These are phyloP conservation scores for Allium sativum DNA, from an alignment of 106 monocot genomes.

Conservation along the genomic window DNA sequence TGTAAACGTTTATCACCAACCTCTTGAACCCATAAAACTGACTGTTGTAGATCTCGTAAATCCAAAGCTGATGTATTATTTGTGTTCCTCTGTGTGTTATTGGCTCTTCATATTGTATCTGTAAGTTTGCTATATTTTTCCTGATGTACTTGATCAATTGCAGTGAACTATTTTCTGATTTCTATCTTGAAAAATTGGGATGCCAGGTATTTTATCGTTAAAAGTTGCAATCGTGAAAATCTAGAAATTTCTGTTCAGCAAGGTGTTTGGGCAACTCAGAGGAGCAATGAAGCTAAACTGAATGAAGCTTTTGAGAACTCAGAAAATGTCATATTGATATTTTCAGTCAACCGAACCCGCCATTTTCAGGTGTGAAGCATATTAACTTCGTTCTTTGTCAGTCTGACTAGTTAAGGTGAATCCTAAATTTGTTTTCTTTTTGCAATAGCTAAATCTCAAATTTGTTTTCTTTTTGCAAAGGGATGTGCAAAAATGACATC, in stretches of 20 bases:
- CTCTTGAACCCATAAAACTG: no score
- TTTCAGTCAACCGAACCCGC: constrained; percentile 94
- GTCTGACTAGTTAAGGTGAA: no score
- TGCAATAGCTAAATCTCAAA: constrained; percentile 4
- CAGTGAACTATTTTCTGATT: constrained; percentile 17
- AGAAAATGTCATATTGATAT: constrained; percentile 96
- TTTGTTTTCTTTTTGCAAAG: constrained; percentile 25
- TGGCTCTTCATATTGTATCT: no score
- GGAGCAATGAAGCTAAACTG: constrained; percentile 96
- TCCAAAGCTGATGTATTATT: no score
- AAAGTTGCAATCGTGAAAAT: constrained; percentile 99
- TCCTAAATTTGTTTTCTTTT: not conserved
- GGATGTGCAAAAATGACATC: constrained; percentile 99
- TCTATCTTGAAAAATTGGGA: constrained; percentile 22
- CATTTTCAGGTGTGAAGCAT: constrained; percentile 77
- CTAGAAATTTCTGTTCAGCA: constrained; percentile 99
- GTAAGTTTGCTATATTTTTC: no score
- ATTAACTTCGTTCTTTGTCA: no score
- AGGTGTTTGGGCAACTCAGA: constrained; percentile 99
- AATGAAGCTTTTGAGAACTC: constrained; percentile 98
- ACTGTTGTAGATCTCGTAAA: no score
- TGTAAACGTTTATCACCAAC: no score
- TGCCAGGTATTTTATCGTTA: constrained; percentile 99
- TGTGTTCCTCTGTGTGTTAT: no score
- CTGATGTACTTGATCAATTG: not conserved